Base-by-base conservation (phyloP, 768 basidiomycete species). In the Lentinula sp. region DNA sequence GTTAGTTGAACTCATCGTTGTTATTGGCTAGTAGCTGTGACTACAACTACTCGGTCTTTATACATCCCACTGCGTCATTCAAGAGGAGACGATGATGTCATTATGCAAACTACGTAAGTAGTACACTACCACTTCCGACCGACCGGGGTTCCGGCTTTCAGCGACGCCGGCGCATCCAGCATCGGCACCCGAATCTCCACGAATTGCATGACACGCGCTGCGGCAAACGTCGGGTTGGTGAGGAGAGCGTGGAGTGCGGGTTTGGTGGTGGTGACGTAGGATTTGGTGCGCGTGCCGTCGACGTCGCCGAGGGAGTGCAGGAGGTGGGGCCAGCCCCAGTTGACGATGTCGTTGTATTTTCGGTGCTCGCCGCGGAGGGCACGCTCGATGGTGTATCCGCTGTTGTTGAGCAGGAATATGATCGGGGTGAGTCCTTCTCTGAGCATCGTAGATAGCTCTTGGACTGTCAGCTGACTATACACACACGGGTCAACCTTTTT, bases 351-450 rank as follows among this genome's bases (percentile, higher is more conserved):
- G 70, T 96, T 96, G 74, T 96, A 95, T 70, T 86, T 83, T 57
- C 89, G n/a, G n/a, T 86, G 65, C 36, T 77, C 79, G n/a, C 88
- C 88, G 63, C 93, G 90, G 49, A 90, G 77, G 63, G 79, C 81
- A n/a, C 89, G 82, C 76, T 98, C 95, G 56, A 98, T 93, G 12
- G 90, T 90, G 74, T 96, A 95, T 0, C 91, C 89, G 16, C 75
- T 77, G 70, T 91, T 93, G 70, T 92, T 91, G 51, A 93, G 71
- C 16, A 93, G 76, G 72, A 95, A 95, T 35, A 95, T 78, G 71
- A 93, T 92, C 3, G 95, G 95, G 63, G 80, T 87, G 35, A 95
- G 70, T 7, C 80, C 82, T 58, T 81, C 72, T 45, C 80, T 81
- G 50, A 95, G 81, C 89, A 96, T 95, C 0, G 90, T 87, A 4